Evolutionary conservation across 345 rosid species (phyloP).

Genomic region (Acer negundo): DNA sequence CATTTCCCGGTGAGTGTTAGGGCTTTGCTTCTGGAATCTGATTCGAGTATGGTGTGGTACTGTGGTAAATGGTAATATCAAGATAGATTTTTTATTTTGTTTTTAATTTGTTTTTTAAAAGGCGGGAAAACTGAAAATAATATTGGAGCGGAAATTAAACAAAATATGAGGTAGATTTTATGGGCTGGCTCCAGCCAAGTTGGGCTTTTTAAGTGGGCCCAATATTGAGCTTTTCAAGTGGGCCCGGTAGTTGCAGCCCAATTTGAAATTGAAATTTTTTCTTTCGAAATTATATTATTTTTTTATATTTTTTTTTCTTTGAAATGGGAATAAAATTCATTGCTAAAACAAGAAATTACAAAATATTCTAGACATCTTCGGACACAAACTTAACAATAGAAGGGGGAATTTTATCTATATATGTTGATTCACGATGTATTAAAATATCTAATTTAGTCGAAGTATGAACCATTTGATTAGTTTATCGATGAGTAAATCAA

Average conservation of each 20-base stretch:
- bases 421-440: neutral
- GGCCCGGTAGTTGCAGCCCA: neutral
- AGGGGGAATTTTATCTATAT: no score
- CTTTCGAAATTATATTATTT: neutral
- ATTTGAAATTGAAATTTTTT: neutral
- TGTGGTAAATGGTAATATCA: no score
- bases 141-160: neutral
- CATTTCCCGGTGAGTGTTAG: constrained; percentile 43
- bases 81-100: neutral
- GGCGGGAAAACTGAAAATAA: constrained; percentile 28
- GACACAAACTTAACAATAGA: neutral
- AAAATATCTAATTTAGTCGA: no score
- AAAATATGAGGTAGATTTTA: neutral
- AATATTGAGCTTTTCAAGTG: neutral
- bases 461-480: neutral
- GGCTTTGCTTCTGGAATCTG: neutral
- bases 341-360: no score
- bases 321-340: no score
- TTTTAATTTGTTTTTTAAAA: neutral
- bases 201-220: neutral
- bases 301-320: neutral
- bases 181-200: neutral
- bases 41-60: neutral
- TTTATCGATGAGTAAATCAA: no score
- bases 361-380: neutral